Evolutionary conservation across 768 basidiomycete species (phyloP), one percentile per base, ranked within the genome.

Genomic region (Arthromyces matolae): DNA sequence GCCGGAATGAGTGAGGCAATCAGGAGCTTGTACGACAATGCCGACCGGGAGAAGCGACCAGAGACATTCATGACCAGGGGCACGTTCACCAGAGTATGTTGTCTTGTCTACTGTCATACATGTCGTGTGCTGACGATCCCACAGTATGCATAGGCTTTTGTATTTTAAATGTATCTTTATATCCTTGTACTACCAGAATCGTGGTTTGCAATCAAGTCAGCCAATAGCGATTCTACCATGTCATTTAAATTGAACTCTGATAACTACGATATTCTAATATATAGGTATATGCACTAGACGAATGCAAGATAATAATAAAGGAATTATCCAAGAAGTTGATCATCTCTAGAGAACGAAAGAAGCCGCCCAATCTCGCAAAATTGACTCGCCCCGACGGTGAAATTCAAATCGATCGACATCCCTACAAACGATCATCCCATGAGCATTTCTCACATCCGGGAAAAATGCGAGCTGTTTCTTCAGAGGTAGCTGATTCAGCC

Each of bases 61-160:
- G 87, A 88, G 68, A 93, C 89, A 5, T 94, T 93, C 57, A 91
- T 91, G 78, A 94, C 92, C 1, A 88, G 85, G 78, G 83, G 84
- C 14, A 95, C 93, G 10, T 96, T 94, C 56, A 94, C 88, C 8
- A 79, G 93, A 69, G 92, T 93, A 61, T 66, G 92, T 66, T 34
- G 10, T 25, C 4, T 49, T 28, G n/a, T 2, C 23, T 47, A 10
- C 29, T 13, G 41, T 25, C 31, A 42, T 12, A 28, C 7, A 19
- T n/a, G 10, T 14, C 13, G 10, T 20, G 14, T 19, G 22, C 42
- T 50, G 22, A 47, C 44, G 6, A n/a, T 6, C 6, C n/a, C 41
- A 4, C 29, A 54, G 53, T 54, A 54, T 31, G 53, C 53, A 6
- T 54, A 50, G 33, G 31, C 8, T 20, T 12, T 16, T 53, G 52